Evolutionary conservation across 2,329 filamentous ascomycete genomes (phyloP), one percentile per base, ranked within the genome.

Genomic region (Paraphaeosphaeria minitans): DNA sequence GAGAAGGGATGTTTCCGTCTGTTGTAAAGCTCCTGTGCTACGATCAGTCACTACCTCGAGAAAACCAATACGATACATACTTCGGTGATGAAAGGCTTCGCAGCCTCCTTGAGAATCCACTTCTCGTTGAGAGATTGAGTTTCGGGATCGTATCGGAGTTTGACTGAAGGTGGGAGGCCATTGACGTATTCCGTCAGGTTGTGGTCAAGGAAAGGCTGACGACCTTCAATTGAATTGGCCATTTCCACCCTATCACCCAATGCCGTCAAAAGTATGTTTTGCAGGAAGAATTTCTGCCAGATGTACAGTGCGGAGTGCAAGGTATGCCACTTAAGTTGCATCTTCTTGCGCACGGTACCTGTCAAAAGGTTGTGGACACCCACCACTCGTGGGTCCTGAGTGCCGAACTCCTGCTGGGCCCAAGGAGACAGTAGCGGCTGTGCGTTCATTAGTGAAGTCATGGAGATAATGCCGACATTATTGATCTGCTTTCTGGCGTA

Each of bases 71-170:
- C 8, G 16, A 6, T n/a, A 24, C 31, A 12, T 50, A 52, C 49
- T 14, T 81, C 71, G 0, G 82, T 83, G 56, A 85, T 78, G 62
- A 80, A 85, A 2, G 82, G 81, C 57, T 76, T 78, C 21, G 74
- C 76, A 0, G 82, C 83, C 63, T 85, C 80, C 3, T 81, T 78
- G 1, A 85, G 75, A 29, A 85, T 79, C 76, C 80, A 82, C 60
- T 85, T 84, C 69, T 84, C 82, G n/a, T 45, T 65, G 24, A 69
- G 64, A 9, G 31, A 19, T 3, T 45, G 27, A 8, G 60, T 59
- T 3, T 56, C 45, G 3, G 64, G 55, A 37, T 72, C 66, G 60
- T 69, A 79, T 9, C 68, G 60, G 19, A 81, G 70, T 57, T 78
- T 79, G 31, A 75, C 58, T 10, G 68, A 71, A 0, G 77, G 77